These are phyloP conservation scores for Debaryomyces sp. DNA, from an alignment of 1,139 yeast genomes.

Conservation along the genomic window DNA sequence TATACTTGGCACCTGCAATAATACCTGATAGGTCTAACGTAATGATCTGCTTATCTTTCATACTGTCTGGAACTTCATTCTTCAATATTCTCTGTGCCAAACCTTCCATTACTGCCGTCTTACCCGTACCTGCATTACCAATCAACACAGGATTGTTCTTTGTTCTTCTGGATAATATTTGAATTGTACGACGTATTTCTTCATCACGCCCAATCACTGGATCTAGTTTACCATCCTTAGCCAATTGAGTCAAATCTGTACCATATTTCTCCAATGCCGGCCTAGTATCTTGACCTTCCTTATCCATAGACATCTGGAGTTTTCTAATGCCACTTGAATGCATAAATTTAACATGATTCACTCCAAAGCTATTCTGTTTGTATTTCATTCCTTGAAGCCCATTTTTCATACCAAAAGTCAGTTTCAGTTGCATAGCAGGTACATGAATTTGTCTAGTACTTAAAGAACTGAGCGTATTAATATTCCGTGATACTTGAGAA, in stretches of 20 bases:
- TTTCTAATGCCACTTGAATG: slow-evolving; percentile 21
- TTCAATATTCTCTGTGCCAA: slow-evolving; percentile 88
- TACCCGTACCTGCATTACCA: slow-evolving; percentile 98
- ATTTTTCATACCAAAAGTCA: not conserved
- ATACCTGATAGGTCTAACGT: slow-evolving; percentile 87
- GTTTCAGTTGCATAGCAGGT: not conserved
- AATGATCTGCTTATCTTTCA: slow-evolving; percentile 81
- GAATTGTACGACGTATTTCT: slow-evolving; percentile 90
- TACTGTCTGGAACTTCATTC: slow-evolving; percentile 92
- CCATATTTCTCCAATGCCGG: slow-evolving; percentile 88
- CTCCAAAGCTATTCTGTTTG: not conserved
- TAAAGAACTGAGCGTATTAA: not conserved
- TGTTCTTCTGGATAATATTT: slow-evolving; percentile 86
- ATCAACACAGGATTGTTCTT: slow-evolving; percentile 93
- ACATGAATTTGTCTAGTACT: not conserved
- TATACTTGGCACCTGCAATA: slow-evolving; percentile 90
- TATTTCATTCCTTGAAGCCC: not conserved
- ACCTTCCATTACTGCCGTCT: slow-evolving; percentile 95
- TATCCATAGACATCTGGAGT: slow-evolving; percentile 45
- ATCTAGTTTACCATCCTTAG: slow-evolving; percentile 87
- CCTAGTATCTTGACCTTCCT: slow-evolving; percentile 54
- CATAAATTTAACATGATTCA: slow-evolving; percentile 1
- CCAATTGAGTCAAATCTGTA: slow-evolving; percentile 83
- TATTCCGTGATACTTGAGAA: not conserved
- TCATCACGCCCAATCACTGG: slow-evolving; percentile 98